These are phyloP conservation scores for Phytophthora podocarpi DNA, from an alignment of 352 stramenopile species.

Conservation along the genomic window DNA sequence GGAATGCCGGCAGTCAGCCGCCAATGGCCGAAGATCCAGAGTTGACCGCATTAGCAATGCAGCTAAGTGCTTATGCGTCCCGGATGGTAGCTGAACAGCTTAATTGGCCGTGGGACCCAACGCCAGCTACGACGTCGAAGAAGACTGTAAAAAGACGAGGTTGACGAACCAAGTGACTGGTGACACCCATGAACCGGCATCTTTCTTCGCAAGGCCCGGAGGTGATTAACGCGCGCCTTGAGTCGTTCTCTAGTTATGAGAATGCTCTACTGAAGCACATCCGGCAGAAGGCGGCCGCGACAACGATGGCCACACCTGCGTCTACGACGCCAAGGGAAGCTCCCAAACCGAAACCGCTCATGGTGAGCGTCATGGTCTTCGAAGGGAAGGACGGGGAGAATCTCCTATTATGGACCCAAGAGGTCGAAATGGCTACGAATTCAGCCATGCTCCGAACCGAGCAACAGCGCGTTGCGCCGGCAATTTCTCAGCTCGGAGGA, in stretches of 20 bases:
- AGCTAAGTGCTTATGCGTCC: conserved; percentile 1
- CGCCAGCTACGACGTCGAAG: background rate
- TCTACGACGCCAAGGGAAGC: too few species aligned
- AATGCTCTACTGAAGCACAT: conserved; percentile 4
- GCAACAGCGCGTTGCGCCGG: conserved; percentile 18
- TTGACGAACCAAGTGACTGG: background rate
- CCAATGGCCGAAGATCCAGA: conserved; percentile 1
- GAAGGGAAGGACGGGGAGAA: conserved; percentile 18
- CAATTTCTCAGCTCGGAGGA: conserved; percentile 18
- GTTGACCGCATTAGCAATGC: background rate
- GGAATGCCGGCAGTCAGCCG: background rate
- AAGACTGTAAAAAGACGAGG: background rate
- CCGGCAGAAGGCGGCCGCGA: background rate
- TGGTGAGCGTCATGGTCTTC: background rate
- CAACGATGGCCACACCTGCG: too few species aligned
- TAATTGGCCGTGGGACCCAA: background rate
- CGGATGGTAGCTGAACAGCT: background rate
- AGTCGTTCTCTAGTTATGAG: conserved; percentile 6
- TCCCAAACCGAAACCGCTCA: conserved; percentile 3
- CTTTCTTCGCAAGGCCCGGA: background rate
- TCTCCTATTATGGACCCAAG: conserved; percentile 22
- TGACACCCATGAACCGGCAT: background rate
- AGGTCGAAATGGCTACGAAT: too few species aligned
- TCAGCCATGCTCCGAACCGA: conserved; percentile 13
- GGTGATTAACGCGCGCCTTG: background rate